Conservation (phyloP, 208 protist genomes). For the Acanthamoeba triangularis region DNA sequence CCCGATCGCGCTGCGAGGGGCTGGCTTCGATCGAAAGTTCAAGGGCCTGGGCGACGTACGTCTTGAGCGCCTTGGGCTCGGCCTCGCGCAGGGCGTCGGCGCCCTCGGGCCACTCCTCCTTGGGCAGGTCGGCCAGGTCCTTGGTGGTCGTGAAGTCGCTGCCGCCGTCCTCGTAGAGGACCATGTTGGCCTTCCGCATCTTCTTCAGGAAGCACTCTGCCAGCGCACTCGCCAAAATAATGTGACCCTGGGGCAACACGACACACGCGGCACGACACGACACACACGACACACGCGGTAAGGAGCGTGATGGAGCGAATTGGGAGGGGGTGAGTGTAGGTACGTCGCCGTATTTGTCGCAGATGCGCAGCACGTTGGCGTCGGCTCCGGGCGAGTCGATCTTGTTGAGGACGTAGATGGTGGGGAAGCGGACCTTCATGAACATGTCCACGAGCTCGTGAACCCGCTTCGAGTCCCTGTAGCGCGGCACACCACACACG, state of each 20-base stretch:
- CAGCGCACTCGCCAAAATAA: slow-evolving; percentile 81
- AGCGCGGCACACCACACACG: too few species aligned
- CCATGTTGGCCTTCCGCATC: slow-evolving; percentile 79
- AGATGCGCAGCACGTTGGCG: slow-evolving; percentile 83
- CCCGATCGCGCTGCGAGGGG: too few species aligned
- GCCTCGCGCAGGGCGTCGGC: background rate
- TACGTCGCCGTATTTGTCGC: slow-evolving; percentile 81
- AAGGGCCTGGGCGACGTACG: background rate
- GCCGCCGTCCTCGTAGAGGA: slow-evolving; percentile 80
- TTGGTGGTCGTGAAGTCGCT: slow-evolving; percentile 76
- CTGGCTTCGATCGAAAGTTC: background rate
- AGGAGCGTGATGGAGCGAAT: background rate
- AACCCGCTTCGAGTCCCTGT: slow-evolving; percentile 52
- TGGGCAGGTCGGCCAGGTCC: background rate
- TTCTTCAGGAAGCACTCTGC: slow-evolving; percentile 87
- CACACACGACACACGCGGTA: background rate
- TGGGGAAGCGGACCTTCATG: slow-evolving; percentile 84
- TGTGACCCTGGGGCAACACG: slow-evolving; percentile 51
- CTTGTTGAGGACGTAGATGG: slow-evolving; percentile 85
- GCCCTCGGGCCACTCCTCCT: slow-evolving; percentile 43
- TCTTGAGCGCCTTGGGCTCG: slow-evolving; percentile 55
- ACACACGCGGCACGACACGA: too few species aligned
- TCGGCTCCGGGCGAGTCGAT: slow-evolving; percentile 81
- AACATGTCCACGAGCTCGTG: slow-evolving; percentile 82
- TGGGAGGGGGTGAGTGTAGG: too few species aligned